Evolutionary conservation across 164 flowering plant species (phyloP).

Genomic region (Berberis vulgaris): DNA sequence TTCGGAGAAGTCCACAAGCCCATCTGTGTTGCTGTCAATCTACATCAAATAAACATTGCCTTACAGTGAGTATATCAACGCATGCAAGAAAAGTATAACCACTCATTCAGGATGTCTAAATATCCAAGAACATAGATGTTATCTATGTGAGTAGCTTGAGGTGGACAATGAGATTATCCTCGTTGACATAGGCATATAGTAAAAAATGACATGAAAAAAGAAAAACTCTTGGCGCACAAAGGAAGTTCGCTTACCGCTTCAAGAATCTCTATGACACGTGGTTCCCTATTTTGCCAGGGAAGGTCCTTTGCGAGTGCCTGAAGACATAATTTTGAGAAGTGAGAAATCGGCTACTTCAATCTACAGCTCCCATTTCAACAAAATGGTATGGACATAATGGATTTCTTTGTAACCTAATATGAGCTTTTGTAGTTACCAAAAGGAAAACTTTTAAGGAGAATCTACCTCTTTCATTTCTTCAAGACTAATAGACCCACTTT

Average conservation of each 20-base stretch:
- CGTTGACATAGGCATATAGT: not conserved
- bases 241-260: conserved; percentile 65
- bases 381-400: not conserved
- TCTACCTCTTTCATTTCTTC: conserved; percentile 97
- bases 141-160: too few species aligned
- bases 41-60: conserved; percentile 23
- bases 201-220: not conserved
- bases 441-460: conserved; percentile 3
- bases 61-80: not conserved
- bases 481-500: conserved; percentile 87
- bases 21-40: conserved; percentile 98
- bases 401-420: not conserved
- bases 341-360: not conserved
- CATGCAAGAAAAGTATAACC: not conserved
- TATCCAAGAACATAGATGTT: too few species aligned
- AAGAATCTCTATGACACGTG: conserved; percentile 81
- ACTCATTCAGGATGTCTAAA: not conserved
- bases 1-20: conserved; percentile 88
- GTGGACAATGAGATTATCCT: not conserved
- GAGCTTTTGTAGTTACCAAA: not conserved
- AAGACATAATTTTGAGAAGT: conserved; percentile 9
- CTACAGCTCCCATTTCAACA: not conserved
- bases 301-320: conserved; percentile 98
- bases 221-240: not conserved
- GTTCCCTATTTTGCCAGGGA: conserved; percentile 87